phyloP scores from a whole-genome alignment of 148 eudicot species.

The Salicornia ramosissima region DNA sequence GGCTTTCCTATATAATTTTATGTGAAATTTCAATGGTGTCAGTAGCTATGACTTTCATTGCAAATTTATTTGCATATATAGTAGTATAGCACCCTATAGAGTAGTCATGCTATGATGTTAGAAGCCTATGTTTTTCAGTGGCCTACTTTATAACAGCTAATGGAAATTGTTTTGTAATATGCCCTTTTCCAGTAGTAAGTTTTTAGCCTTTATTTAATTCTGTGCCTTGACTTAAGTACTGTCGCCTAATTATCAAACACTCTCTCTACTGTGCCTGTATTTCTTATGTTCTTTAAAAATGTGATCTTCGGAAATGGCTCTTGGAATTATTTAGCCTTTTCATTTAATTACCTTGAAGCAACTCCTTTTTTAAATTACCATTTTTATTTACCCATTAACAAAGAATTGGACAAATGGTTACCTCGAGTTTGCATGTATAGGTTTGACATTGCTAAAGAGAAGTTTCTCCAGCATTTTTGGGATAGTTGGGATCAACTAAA shows the following conservation, averaged over 20 bases:
- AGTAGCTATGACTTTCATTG: neutral
- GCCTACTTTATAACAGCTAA: neutral
- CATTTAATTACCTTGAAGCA: neutral
- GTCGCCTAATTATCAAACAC: too few relatives aligned
- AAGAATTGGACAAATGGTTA: neutral
- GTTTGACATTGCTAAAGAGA: slow-evolving; percentile 65
- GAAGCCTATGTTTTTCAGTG: neutral
- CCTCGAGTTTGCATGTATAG: slow-evolving; percentile 36
- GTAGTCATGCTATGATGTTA: neutral
- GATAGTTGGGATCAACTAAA: slow-evolving; percentile 74
- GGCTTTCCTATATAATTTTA: neutral
- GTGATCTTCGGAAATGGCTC: neutral
- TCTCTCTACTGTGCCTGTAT: too few relatives aligned
- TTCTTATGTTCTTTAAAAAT: neutral
- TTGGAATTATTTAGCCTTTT: neutral
- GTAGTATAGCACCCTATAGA: neutral
- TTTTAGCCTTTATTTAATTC: neutral
- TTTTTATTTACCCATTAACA: neutral
- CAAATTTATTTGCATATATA: neutral
- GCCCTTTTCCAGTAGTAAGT: neutral
- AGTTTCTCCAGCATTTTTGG: slow-evolving; percentile 73
- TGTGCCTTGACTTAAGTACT: neutral
- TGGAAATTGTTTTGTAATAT: neutral
- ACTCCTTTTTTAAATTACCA: neutral
- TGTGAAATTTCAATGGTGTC: neutral